These are phyloP conservation scores for Sporothrix luriei DNA, from an alignment of 2,329 filamentous ascomycete species.

Conservation along the genomic window DNA sequence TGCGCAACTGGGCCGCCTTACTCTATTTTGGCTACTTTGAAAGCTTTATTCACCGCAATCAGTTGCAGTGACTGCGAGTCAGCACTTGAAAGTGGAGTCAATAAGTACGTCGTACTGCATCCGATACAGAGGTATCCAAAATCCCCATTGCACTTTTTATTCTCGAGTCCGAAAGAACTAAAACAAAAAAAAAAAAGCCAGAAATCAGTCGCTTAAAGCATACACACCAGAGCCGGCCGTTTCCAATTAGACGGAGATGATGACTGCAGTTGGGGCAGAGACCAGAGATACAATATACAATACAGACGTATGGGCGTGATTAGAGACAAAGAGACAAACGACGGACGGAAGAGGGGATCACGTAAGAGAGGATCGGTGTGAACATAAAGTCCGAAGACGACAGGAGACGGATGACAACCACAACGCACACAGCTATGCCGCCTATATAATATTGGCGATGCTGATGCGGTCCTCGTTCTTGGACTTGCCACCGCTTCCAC, in stretches of 20 bases:
- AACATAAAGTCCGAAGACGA: neutral
- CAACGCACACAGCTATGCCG: neutral
- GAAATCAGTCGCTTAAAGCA: neutral
- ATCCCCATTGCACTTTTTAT: conserved; percentile 5
- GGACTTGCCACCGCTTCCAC: conserved; percentile 35
- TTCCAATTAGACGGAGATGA: conserved; percentile 22
- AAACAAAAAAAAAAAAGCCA: neutral
- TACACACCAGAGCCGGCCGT: conserved; percentile 2
- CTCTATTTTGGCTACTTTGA: no score
- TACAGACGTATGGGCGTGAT: neutral
- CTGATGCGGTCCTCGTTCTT: conserved; percentile 51
- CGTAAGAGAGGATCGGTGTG: neutral
- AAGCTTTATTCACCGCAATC: neutral
- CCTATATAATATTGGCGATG: conserved; percentile 50
- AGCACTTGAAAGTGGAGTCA: neutral
- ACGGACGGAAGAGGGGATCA: no score
- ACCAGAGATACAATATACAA: neutral
- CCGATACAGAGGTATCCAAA: neutral
- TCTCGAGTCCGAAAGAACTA: neutral
- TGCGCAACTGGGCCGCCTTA: neutral
- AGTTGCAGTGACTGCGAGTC: neutral
- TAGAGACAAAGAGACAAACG: neutral
- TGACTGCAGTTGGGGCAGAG: neutral
- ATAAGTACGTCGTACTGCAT: neutral
- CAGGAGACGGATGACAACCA: no score